phyloP scores from a whole-genome alignment of 495 filamentous ascomycete genomes.

The Tuber indicum region DNA sequence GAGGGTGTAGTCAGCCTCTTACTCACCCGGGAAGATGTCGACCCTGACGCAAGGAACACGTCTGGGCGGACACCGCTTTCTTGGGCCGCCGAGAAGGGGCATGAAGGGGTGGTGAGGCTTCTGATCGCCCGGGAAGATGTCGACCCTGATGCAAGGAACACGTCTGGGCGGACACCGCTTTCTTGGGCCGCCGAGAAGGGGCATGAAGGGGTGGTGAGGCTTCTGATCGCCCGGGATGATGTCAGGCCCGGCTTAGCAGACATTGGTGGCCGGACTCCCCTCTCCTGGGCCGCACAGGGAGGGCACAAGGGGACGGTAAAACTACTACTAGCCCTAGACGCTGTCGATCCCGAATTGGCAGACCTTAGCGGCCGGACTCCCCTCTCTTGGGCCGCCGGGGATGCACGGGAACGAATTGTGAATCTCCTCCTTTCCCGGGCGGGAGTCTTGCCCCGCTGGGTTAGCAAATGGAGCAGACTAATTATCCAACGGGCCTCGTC shows the following conservation, averaged over 20 bases:
- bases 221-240: conserved; percentile 30
- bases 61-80: conserved; percentile 39
- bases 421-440: neutral
- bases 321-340: neutral
- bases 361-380: neutral
- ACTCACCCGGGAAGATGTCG: conserved; percentile 16
- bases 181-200: conserved; percentile 41
- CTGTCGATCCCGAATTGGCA: neutral
- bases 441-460: neutral
- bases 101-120: conserved; percentile 33
- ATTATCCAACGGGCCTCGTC: neutral
- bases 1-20: conserved; percentile 40
- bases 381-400: neutral
- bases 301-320: neutral
- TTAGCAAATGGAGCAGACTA: neutral
- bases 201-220: conserved; percentile 29
- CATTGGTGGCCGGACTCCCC: neutral
- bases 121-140: conserved; percentile 28
- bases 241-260: conserved; percentile 9
- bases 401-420: neutral
- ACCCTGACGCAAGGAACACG: conserved; percentile 9
- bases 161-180: conserved; percentile 36
- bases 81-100: conserved; percentile 38
- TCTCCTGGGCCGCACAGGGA: conserved; percentile 7
- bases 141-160: conserved; percentile 5